Evolutionary conservation across 2,329 filamentous ascomycete species (phyloP), one percentile per base, ranked within the genome.

Genomic region (Emergomyces pasteurianus): DNA sequence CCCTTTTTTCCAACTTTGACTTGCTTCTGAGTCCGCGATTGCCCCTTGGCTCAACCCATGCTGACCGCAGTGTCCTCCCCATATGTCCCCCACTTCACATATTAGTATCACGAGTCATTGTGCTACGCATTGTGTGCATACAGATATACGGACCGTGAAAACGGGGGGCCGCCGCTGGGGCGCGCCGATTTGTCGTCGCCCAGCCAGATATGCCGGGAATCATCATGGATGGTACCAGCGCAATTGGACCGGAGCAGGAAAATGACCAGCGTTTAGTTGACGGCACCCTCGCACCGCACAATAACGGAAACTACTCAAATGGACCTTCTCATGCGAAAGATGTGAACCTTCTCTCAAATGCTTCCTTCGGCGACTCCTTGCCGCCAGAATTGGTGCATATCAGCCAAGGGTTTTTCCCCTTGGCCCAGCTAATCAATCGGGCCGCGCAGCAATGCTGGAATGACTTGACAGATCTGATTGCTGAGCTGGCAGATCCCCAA

Each of bases 371-470:
- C 14, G 62, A 63, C 47, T 64, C 76, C 47, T 67, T 74, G 10
- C 79, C 80, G 2, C 82, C 81, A 18, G 78, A 81, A 63, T 74
- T 86, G 47, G 73, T 76, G 55, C 90, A 95, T 69, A 87, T 95
- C 62, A 86, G 86, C 0, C 79, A 86, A 61, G 86, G 85, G 40
- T 95, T 91, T 71, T 81, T 92, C 60, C 86, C 90, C 3, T 80
- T 97, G 23, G 85, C 86, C 4, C 82, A 82, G 16, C 77, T 99
- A 53, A 81, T 97, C 58, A 83, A 85, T 65, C 86, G 94, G 66
- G 82, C 94, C 43, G 87, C 89, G 40, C 91, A 96, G 73, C 85
- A 87, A 68, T 90, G 89, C 56, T 92, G 92, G 74, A 90, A 89
- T 70, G 84, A 87, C 60, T 79, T 97, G 38, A 80, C 84, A 56